Evolutionary conservation across 352 stramenopile genomes (phyloP), one percentile per base, ranked within the genome.

Genomic region (Phytophthora brassicae): DNA sequence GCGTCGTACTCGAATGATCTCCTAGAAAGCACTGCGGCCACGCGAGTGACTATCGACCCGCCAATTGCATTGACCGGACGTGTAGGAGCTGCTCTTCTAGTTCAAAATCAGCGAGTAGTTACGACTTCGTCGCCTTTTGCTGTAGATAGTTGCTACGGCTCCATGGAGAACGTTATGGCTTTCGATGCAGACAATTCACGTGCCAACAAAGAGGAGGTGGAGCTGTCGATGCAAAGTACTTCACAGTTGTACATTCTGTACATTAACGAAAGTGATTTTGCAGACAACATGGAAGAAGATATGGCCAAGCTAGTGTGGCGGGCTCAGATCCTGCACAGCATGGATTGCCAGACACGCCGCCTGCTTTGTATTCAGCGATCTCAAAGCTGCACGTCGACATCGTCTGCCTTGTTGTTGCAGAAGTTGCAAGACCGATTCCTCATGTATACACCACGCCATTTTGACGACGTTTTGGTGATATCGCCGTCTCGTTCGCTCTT

Each of bases 1-100:
- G 75, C 80, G 2, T 76, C 72, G 19, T 90, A 90, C 46, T 92
- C 82, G 20, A 92, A 92, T 48, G 76, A 89, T 31, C 48, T 92
- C 23, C 51, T 92, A 19, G 51, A 68, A 17, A 49, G 53, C 33
- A 12, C 26, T 16, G 36, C 31, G 13, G 72, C 64, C 16, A 63
- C 26, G 22, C 68, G 74, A 28, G 66, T 42, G n/a, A 3, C 38
- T 3, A 56, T 84, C 29, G 19, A 64, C 12, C 61, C 61, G 9
- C 56, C 42, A 13, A 64, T 70, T 6, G 35, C 68, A 6, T 45
- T 84, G 11, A 69, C 55, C 13, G 61, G 47, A 0, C 57, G 45
- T 22, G 19, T 84, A 33, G 77, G 73, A 24, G 74, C 68, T 52
- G 65, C 64, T 23, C 47, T 84, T 26, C 65, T 75, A 3, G 31